Evolutionary conservation across 2,329 filamentous ascomycete species (phyloP).

Genomic region (Neofusicoccum sp.): DNA sequence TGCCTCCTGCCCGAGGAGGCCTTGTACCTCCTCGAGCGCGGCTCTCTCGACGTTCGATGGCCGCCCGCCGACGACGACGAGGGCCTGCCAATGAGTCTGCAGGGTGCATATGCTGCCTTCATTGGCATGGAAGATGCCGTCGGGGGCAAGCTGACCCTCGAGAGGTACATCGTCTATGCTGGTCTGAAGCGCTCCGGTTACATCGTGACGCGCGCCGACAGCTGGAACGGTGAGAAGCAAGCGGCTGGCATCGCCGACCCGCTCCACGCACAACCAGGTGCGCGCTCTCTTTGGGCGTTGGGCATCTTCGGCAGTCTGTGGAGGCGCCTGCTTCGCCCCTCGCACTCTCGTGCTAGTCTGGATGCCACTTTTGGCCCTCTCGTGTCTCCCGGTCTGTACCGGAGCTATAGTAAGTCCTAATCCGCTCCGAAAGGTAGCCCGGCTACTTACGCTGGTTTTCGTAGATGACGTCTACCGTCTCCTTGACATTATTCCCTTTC

Average conservation of each 20-base stretch:
- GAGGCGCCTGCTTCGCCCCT: background rate
- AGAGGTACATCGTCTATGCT: constrained; percentile 86
- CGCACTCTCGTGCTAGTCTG: background rate
- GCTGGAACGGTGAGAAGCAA: constrained; percentile 38
- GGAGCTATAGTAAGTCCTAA: constrained; percentile 50
- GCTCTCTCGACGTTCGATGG: constrained; percentile 86
- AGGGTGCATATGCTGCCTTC: constrained; percentile 85
- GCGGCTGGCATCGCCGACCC: background rate
- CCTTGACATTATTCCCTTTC: constrained; percentile 71
- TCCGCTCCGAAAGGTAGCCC: constrained; percentile 40
- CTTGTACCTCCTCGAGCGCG: constrained; percentile 84
- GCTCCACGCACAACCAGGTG: background rate
- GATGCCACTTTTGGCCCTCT: constrained; percentile 46
- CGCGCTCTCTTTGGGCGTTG: background rate
- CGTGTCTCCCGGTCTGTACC: constrained; percentile 56
- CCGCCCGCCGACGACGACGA: constrained; percentile 50
- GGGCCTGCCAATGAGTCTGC: constrained; percentile 83
- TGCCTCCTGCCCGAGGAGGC: constrained; percentile 94
- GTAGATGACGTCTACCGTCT: constrained; percentile 70
- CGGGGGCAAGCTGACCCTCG: constrained; percentile 61
- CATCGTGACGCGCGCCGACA: constrained; percentile 71
- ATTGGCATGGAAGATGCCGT: constrained; percentile 67
- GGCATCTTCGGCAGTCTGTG: constrained; percentile 5
- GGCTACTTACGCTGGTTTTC: background rate
- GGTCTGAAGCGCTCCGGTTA: constrained; percentile 84